Base-by-base conservation (phyloP, 106 monocot species). In the Phalaenopsis aphrodite region DNA sequence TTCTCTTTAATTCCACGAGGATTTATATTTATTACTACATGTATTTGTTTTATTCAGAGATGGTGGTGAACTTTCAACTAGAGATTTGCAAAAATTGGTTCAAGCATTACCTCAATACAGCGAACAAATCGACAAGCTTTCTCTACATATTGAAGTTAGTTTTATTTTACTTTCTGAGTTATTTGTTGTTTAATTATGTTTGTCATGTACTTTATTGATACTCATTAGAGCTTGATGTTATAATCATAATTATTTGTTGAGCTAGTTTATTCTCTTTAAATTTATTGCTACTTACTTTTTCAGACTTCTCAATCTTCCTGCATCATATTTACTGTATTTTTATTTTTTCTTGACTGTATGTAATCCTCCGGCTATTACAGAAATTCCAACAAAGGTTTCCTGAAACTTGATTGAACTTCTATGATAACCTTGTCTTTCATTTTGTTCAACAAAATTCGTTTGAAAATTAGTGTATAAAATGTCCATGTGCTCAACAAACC, bases 71-170 rank as follows among this genome's bases (percentile, higher is more conserved):
- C 56, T 81, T 15, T 81, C 80, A 55, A 81, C 80, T 39, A 81
- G 38, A 30, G 80, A 81, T 81, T 73, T 81, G 72, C 80, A 81
- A 55, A 81, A 56, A 66, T 55, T 81, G 73, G 80, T 81, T 73
- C 80, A 81, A 73, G 77, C 75, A 56, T 57, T 78, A 24, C 78
- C 78, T 30, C 78, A 78, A 78, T 78, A 78, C 38, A 78, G 41
- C 4, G 78, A 78, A 17, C 76, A 76, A 76, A 49, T 76, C 18
- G 76, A 76, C 76, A 76, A 76, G 76, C 76, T 76, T 76, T 78
- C 78, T 41, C 57, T 78, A 5, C 78, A 78, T 57, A 48, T 78
- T 56, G 78, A 78, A 49, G 78, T 78, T 78, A 39, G 38, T 58
- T 78, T 56, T 78, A 8, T 55, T 48, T 36, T 24, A 1, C 8